Evolutionary conservation across 148 eudicot species (phyloP).

Genomic region (Spergularia marina): DNA sequence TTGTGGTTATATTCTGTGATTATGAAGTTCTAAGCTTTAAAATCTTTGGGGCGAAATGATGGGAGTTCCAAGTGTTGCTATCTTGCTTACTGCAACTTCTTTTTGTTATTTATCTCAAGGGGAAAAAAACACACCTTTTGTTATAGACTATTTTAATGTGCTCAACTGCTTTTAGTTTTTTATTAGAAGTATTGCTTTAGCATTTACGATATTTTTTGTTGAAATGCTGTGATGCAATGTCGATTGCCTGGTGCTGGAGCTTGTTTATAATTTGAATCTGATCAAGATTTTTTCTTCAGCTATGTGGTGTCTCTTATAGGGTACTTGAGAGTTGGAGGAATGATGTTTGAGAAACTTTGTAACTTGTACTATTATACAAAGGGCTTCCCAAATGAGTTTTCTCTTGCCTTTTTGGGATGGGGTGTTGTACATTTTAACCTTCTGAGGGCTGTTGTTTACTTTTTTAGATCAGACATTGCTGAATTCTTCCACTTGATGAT

Average conservation of each 20-base stretch:
- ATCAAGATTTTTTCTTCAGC: not conserved
- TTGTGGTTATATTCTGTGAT: not conserved
- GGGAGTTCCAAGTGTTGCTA: not conserved
- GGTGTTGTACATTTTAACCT: not conserved
- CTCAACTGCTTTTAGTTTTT: too few relatives aligned
- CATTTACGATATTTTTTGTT: too few relatives aligned
- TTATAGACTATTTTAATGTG: too few relatives aligned
- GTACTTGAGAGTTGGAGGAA: not conserved
- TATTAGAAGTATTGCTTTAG: too few relatives aligned
- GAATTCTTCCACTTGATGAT: too few relatives aligned
- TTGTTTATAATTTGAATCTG: too few relatives aligned
- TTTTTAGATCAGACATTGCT: not conserved
- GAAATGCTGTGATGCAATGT: too few relatives aligned
- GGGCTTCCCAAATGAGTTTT: not conserved
- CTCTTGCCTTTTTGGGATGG: not conserved
- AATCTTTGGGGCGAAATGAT: not conserved
- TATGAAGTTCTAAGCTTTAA: not conserved
- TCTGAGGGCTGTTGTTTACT: too few relatives aligned
- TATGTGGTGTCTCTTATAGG: not conserved
- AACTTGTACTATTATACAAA: too few relatives aligned
- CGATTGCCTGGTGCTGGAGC: too few relatives aligned
- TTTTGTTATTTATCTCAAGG: not conserved
- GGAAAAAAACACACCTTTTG: too few relatives aligned
- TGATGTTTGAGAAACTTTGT: not conserved
- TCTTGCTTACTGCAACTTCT: not conserved